These are phyloP conservation scores for Hirsutella thompsonii DNA, from an alignment of 2,329 filamentous ascomycete species.

Conservation along the genomic window DNA sequence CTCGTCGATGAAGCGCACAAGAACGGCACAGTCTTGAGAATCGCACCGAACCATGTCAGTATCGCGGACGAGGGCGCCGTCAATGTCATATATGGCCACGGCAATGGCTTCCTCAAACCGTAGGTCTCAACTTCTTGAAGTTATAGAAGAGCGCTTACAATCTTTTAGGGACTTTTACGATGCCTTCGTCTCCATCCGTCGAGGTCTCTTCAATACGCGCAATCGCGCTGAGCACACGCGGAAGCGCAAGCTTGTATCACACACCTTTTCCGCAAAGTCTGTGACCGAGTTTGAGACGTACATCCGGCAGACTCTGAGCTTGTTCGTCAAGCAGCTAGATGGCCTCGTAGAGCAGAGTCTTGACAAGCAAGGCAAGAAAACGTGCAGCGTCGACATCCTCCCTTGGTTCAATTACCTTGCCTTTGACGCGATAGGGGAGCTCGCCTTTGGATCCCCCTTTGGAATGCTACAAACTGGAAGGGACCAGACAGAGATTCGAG, in stretches of 20 bases:
- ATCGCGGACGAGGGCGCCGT: slow-evolving; percentile 74
- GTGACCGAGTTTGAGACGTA: slow-evolving; percentile 80
- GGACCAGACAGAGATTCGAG: slow-evolving; percentile 63
- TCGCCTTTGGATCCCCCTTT: slow-evolving; percentile 39
- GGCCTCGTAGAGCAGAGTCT: slow-evolving; percentile 35
- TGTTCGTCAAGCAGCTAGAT: slow-evolving; percentile 64
- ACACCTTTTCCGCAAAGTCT: slow-evolving; percentile 75
- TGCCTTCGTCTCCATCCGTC: slow-evolving; percentile 75
- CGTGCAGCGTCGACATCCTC: slow-evolving; percentile 58
- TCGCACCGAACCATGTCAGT: slow-evolving; percentile 75
- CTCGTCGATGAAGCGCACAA: slow-evolving; percentile 62
- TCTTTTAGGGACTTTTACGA: slow-evolving; percentile 69
- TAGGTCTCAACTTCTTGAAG: slow-evolving; percentile 20
- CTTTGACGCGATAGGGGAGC: slow-evolving; percentile 34
- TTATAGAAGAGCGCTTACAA: not conserved
- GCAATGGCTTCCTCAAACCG: slow-evolving; percentile 63
- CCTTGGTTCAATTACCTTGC: slow-evolving; percentile 56
- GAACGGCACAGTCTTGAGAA: slow-evolving; percentile 67
- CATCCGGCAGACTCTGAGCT: slow-evolving; percentile 65
- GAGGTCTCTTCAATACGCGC: slow-evolving; percentile 82
- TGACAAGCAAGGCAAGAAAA: slow-evolving; percentile 42
- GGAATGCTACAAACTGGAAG: slow-evolving; percentile 63
- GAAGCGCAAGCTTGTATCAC: slow-evolving; percentile 79
- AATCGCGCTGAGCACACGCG: slow-evolving; percentile 70
- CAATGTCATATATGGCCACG: slow-evolving; percentile 63